Percentiles rank a stretch among this genome's conserved stretches.
phyloP scores from a whole-genome alignment of 1,284 basidiomycete genomes.

The Austroboletus niveus region DNA sequence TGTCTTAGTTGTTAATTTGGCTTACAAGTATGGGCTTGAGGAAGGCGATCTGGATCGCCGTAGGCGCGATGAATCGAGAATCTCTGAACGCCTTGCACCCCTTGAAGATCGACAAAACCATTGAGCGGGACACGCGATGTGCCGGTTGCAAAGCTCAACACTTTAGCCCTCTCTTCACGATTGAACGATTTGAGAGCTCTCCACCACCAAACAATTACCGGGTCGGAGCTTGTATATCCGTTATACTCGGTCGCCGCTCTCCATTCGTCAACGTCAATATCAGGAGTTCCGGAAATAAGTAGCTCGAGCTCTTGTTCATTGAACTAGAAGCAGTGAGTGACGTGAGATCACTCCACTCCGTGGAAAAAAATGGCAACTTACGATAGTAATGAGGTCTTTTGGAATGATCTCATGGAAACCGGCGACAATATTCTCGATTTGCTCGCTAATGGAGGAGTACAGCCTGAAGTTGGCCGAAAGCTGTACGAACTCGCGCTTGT shows the following conservation, averaged over 20 bases:
- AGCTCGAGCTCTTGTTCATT: slow-evolving; percentile 98
- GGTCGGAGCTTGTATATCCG: slow-evolving; percentile 83
- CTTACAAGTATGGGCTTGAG: slow-evolving; percentile 90
- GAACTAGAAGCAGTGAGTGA: slow-evolving; percentile 57
- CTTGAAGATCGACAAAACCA: slow-evolving; percentile 91
- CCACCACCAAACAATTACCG: slow-evolving; percentile 99
- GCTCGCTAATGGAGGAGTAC: slow-evolving; percentile 94
- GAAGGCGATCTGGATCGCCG: slow-evolving; percentile 81
- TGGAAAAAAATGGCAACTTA: slow-evolving; percentile 37
- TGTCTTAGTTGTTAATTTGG: slow-evolving; percentile 7
- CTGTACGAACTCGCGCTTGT: slow-evolving; percentile 96
- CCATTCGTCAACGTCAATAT: slow-evolving; percentile 98
- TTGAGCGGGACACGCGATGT: slow-evolving; percentile 93
- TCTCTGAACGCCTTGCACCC: slow-evolving; percentile 91
- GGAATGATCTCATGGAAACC: slow-evolving; percentile 98
- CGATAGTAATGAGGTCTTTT: slow-evolving; percentile 78
- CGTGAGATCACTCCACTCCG: slow-evolving; percentile 12
- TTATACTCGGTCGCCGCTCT: slow-evolving; percentile 92
- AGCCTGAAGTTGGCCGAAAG: slow-evolving; percentile 89
- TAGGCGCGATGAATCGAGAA: slow-evolving; percentile 97
- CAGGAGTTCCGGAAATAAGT: slow-evolving; percentile 97
- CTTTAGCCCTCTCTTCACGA: slow-evolving; percentile 94
- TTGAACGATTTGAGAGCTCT: slow-evolving; percentile 96
- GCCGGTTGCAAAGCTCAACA: slow-evolving; percentile 94
- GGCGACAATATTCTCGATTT: slow-evolving; percentile 86